Conservation (phyloP, 2,329 filamentous ascomycete species). For the Lizonia empirigonia region DNA sequence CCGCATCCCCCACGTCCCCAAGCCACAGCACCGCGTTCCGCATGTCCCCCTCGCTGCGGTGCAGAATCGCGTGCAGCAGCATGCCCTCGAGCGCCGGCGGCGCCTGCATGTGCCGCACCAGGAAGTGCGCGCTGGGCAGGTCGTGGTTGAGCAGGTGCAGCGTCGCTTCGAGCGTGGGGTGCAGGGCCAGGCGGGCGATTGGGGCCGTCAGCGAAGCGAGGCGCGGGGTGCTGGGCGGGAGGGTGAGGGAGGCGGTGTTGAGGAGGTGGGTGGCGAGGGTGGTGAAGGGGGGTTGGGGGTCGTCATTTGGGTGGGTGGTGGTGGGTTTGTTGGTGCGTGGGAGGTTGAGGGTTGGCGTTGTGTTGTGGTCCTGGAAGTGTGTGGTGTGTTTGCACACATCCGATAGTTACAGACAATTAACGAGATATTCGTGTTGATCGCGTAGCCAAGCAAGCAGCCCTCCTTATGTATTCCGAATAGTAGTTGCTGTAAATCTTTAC, state of each 20-base stretch:
- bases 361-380: not conserved
- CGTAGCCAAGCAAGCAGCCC: too few relatives aligned
- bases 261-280: not conserved
- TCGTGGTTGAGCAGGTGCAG: conserved; percentile 60
- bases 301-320: not conserved
- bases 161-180: conserved; percentile 57
- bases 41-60: conserved; percentile 58
- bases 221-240: conserved; percentile 24
- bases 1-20: conserved; percentile 48
- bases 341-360: too few relatives aligned
- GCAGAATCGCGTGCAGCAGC: conserved; percentile 58
- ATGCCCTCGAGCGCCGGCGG: conserved; percentile 57
- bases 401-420: not conserved
- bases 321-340: not conserved
- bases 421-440: too few relatives aligned
- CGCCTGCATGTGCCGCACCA: conserved; percentile 59
- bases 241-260: conserved; percentile 12
- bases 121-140: conserved; percentile 58
- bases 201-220: conserved; percentile 20
- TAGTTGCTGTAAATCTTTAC: not conserved
- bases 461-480: too few relatives aligned
- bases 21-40: conserved; percentile 58
- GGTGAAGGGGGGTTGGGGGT: not conserved
- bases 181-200: conserved; percentile 44
- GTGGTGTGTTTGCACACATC: not conserved